Evolutionary conservation across 306 rosid genomes (phyloP).

Genomic region (Citrullus mucosospermus): DNA sequence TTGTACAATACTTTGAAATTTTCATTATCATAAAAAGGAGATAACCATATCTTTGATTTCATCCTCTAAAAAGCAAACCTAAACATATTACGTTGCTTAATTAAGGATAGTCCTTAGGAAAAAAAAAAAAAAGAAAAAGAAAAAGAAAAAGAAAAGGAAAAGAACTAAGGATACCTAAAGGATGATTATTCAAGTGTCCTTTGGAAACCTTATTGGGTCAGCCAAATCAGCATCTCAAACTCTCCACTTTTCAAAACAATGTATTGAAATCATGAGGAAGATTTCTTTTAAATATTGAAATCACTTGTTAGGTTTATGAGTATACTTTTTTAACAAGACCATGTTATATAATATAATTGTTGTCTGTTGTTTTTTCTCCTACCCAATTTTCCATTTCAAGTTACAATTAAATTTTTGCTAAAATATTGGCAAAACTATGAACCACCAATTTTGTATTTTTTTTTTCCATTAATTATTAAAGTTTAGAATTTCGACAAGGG

Average conservation of each 20-base stretch:
- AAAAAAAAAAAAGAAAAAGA: no score
- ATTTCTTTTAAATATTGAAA: background rate
- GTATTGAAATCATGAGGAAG: background rate
- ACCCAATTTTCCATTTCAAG: background rate
- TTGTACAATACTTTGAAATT: background rate
- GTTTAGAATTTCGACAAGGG: background rate
- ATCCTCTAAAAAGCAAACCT: background rate
- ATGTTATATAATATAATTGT: background rate
- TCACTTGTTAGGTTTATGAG: background rate
- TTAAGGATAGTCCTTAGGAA: no score
- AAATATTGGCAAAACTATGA: background rate
- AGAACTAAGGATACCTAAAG: background rate
- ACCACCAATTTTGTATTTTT: background rate
- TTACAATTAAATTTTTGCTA: background rate
- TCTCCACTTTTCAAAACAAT: background rate
- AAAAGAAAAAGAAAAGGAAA: no score
- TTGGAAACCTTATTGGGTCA: constrained; percentile 6
- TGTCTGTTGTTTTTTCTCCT: background rate
- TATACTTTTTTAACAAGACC: background rate
- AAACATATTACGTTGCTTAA: background rate
- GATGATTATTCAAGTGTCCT: background rate
- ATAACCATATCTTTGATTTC: background rate
- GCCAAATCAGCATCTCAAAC: background rate
- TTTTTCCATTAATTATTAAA: background rate
- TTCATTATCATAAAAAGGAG: background rate